Conservation (phyloP, 2,329 filamentous ascomycete genomes). For the Magnaporthiopsis incrustans region DNA sequence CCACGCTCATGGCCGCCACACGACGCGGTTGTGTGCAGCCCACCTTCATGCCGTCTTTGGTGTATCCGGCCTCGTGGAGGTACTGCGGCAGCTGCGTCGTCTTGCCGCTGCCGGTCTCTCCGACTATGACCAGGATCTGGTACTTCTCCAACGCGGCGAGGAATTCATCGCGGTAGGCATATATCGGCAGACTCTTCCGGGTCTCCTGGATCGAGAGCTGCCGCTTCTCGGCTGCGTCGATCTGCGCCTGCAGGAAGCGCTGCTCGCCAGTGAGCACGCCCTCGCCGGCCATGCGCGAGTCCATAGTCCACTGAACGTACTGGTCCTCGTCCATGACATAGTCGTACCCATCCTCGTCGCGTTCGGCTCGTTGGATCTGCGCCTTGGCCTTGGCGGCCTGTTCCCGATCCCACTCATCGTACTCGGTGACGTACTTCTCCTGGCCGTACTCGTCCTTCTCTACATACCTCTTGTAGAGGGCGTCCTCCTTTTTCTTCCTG, state of each 20-base stretch:
- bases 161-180: constrained; percentile 77
- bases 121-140: constrained; percentile 85
- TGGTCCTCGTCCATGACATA: constrained; percentile 88
- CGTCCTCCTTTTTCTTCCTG: constrained; percentile 77
- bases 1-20: constrained; percentile 95
- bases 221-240: constrained; percentile 84
- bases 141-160: constrained; percentile 78
- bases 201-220: constrained; percentile 86
- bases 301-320: constrained; percentile 76
- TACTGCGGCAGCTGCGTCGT: constrained; percentile 95
- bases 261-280: constrained; percentile 70
- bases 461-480: constrained; percentile 83
- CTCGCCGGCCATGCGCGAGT: constrained; percentile 64
- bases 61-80: constrained; percentile 83
- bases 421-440: constrained; percentile 84
- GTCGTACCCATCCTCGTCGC: constrained; percentile 75
- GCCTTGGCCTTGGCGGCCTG: constrained; percentile 82
- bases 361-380: constrained; percentile 68
- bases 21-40: constrained; percentile 91
- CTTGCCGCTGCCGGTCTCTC: constrained; percentile 91
- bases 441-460: constrained; percentile 81
- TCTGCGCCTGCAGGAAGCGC: constrained; percentile 66
- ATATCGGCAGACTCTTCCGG: constrained; percentile 83
- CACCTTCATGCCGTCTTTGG: constrained; percentile 74
- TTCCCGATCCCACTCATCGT: constrained; percentile 93